Percentiles rank a stretch among this genome's conserved stretches.
Evolutionary conservation across 768 basidiomycete genomes (phyloP).

Genomic region (Hygrophorus pudorinus): DNA sequence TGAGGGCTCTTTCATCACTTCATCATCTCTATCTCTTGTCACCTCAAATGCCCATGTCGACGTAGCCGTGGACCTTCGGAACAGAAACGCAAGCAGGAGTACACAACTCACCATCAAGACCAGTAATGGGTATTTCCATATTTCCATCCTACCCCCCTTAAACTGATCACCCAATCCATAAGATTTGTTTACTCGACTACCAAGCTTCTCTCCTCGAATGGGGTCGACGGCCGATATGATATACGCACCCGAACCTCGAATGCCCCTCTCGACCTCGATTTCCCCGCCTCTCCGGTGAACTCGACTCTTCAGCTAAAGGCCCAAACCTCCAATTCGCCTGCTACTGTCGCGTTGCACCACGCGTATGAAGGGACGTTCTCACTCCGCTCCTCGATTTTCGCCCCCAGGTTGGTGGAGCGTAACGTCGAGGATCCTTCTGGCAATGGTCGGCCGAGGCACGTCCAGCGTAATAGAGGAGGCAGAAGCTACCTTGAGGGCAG

Average conservation of each 20-base stretch:
- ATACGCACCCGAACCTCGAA: constrained; percentile 25
- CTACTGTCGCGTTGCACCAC: constrained; percentile 21
- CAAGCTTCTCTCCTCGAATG: constrained; percentile 9
- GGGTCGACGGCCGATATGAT: constrained; percentile 20
- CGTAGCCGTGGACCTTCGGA: constrained; percentile 27
- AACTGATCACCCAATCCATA: neutral
- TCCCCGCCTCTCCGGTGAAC: constrained; percentile 24
- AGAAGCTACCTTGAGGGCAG: neutral
- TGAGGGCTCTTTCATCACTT: constrained; percentile 32
- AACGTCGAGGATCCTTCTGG: neutral
- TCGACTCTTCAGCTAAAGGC: constrained; percentile 21
- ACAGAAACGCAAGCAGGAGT: constrained; percentile 15
- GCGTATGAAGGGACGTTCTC: constrained; percentile 30
- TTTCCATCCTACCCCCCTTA: neutral
- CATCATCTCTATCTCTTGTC: constrained; percentile 18
- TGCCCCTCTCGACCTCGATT: constrained; percentile 17
- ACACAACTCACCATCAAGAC: constrained; percentile 21
- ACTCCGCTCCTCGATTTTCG: neutral
- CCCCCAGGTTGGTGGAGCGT: neutral
- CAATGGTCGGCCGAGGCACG: neutral
- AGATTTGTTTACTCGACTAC: constrained; percentile 7
- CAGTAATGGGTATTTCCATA: constrained; percentile 20
- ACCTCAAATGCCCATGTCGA: constrained; percentile 34
- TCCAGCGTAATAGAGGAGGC: neutral
- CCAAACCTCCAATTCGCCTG: constrained; percentile 24